Percentiles rank a stretch among this genome's conserved stretches.
Conservation (phyloP, 805 yeast genomes). For the Blastobotrys parvus region DNA sequence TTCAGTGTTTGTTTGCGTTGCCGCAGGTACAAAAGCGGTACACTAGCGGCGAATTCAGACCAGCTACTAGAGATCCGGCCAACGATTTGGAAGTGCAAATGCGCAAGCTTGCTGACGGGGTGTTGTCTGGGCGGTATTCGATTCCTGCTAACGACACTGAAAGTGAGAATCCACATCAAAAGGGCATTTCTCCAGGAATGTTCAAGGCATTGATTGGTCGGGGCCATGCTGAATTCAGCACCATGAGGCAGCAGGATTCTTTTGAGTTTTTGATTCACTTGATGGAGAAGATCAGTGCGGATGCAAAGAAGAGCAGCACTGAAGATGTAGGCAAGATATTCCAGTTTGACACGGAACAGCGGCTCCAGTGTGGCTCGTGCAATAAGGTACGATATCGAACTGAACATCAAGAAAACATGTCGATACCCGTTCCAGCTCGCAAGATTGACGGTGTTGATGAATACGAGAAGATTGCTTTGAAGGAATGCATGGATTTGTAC, state of each 20-base stretch:
- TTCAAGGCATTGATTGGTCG: constrained; percentile 73
- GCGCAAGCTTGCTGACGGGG: constrained; percentile 70
- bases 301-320: constrained; percentile 6
- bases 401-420: constrained; percentile 54
- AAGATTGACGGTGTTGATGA: constrained; percentile 24
- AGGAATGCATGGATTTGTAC: constrained; percentile 40
- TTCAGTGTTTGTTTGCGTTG: constrained; percentile 57
- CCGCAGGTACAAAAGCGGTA: constrained; percentile 27
- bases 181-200: constrained; percentile 68
- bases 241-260: constrained; percentile 92
- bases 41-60: constrained; percentile 20
- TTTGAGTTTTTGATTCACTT: constrained; percentile 76
- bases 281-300: constrained; percentile 41
- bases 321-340: constrained; percentile 46
- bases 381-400: constrained; percentile 47
- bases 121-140: constrained; percentile 66
- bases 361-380: constrained; percentile 52
- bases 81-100: constrained; percentile 66
- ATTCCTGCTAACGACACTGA: constrained; percentile 34
- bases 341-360: constrained; percentile 57
- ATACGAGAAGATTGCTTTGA: constrained; percentile 44
- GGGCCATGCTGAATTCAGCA: constrained; percentile 71
- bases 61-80: constrained; percentile 40
- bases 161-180: constrained; percentile 39
- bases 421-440: constrained; percentile 45